phyloP scores from a whole-genome alignment of 768 basidiomycete species.

The Pleurotus eryngii region DNA sequence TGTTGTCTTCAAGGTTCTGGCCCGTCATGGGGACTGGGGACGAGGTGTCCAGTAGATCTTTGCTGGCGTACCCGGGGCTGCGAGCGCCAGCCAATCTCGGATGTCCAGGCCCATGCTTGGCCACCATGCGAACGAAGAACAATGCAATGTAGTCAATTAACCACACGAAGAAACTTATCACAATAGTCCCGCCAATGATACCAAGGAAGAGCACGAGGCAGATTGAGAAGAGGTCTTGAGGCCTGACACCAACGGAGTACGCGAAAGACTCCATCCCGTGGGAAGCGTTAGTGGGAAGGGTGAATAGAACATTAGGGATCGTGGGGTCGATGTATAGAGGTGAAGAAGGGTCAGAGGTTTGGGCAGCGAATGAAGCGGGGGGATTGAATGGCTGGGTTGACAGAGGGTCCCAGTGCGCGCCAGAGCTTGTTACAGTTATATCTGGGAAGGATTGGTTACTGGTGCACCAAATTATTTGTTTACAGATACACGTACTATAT shows the following conservation, averaged over 20 bases:
- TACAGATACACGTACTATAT: constrained; percentile 48
- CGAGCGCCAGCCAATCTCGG: constrained; percentile 27
- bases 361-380: constrained; percentile 67
- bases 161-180: constrained; percentile 72
- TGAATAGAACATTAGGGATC: constrained; percentile 71
- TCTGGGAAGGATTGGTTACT: constrained; percentile 39
- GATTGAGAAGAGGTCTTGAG: constrained; percentile 77
- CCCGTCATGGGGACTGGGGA: constrained; percentile 12
- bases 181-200: constrained; percentile 69
- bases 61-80: constrained; percentile 41
- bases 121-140: constrained; percentile 24
- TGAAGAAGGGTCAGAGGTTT: constrained; percentile 67
- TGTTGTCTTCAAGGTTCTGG: constrained; percentile 41
- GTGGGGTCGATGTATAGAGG: constrained; percentile 72
- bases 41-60: constrained; percentile 44
- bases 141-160: constrained; percentile 56
- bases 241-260: constrained; percentile 76
- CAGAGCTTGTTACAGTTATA: constrained; percentile 52
- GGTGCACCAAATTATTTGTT: too few species aligned
- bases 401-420: constrained; percentile 61
- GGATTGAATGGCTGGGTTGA: constrained; percentile 55
- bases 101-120: constrained; percentile 14
- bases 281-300: constrained; percentile 57
- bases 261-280: constrained; percentile 82
- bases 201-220: constrained; percentile 82